Base-by-base conservation (phyloP, 768 basidiomycete species). In the Lentinula sp. region DNA sequence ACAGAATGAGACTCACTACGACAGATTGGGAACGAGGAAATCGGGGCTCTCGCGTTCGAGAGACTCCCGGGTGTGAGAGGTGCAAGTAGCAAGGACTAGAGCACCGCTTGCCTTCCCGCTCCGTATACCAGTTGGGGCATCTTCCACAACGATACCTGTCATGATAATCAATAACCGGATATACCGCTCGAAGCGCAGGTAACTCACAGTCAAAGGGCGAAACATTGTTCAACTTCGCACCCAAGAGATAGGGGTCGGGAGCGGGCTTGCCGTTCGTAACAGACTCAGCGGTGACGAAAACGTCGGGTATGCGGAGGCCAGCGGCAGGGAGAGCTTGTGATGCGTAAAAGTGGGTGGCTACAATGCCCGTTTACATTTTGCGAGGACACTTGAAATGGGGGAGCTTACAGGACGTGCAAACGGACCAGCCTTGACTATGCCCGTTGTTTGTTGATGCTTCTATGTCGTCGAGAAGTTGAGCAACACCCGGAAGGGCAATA, bases 231-330 rank as follows among this genome's bases (percentile, higher is more conserved):
- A 71, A 71, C 64, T 81, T 73, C 8, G 87, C 85, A 3, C 87
- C 88, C 15, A 80, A 74, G 32, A 89, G 70, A 72, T 88, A 90
- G 13, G 88, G 88, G 62, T 87, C 87, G 2, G 88, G 87, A 77
- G 70, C 71, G 16, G 88, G 88, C 72, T 89, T 89, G 43, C 88
- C 88, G 52, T 79, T 71, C 41, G 66, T 68, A 6, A 87, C 85
- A 49, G 85, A 80, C 63, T 87, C 80, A 1, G 85, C 82, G 7
- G 81, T 82, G 36, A 87, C 81, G 57, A 85, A 77, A 56, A 77
- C 71, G 7, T 79, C 77, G 0, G 82, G 80, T 13, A 70, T 68
- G 10, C 76, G 74, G 60, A 87, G 75, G 7, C 77, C 78, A 42
- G 85, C 82, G 3, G 81, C 83, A 45, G 86, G 80, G 55, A 86